Evolutionary conservation across 805 yeast genomes (phyloP).

Genomic region (Wickerhamiella parazyma): DNA sequence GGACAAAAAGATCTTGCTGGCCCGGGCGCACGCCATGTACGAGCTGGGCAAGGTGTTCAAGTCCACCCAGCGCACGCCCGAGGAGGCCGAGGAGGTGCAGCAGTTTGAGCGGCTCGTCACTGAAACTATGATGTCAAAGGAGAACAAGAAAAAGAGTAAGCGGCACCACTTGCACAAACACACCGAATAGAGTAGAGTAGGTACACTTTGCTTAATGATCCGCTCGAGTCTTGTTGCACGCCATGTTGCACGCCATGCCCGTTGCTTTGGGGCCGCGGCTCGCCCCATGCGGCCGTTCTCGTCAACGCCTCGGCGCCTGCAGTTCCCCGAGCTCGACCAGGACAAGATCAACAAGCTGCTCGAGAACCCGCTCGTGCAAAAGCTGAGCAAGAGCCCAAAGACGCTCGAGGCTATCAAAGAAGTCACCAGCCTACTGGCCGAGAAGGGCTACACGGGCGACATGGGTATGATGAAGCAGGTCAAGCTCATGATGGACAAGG

Average conservation of each 20-base stretch:
- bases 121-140: conserved; percentile 47
- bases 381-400: conserved; percentile 17
- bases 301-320: not conserved
- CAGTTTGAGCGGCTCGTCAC: conserved; percentile 84
- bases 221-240: too few relatives aligned
- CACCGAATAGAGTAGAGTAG: too few relatives aligned
- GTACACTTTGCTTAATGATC: too few relatives aligned
- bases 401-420: conserved; percentile 16
- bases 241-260: too few relatives aligned
- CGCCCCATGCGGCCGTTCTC: not conserved
- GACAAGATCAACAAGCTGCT: conserved; percentile 12
- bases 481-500: conserved; percentile 22
- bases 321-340: conserved; percentile 12
- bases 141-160: conserved; percentile 31
- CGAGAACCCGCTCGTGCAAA: conserved; percentile 13
- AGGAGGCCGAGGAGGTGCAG: conserved; percentile 82
- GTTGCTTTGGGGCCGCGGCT: not conserved
- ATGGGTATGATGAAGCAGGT: conserved; percentile 18
- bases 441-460: conserved; percentile 19
- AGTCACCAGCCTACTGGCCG: conserved; percentile 14
- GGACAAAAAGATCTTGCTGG: conserved; percentile 45
- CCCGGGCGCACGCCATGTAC: conserved; percentile 67
- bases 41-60: conserved; percentile 59
- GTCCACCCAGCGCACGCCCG: conserved; percentile 56
- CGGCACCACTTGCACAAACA: not conserved